Base-by-base conservation (phyloP, 805 yeast species). In the Millerozyma miso region DNA sequence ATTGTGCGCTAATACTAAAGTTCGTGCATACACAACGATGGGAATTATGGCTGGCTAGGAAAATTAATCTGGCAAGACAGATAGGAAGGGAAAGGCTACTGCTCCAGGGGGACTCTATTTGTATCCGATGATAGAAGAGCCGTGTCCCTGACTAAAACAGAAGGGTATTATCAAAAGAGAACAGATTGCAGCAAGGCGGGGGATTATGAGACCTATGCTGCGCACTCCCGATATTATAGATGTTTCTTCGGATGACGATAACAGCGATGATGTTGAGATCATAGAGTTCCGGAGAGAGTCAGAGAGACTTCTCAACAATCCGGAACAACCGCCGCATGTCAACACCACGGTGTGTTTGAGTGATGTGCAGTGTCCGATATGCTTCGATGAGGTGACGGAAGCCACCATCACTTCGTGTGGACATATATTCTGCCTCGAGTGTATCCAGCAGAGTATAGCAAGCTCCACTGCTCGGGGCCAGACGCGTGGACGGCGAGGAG, bases 351-450 rank as follows among this genome's bases (percentile, higher is more conserved):
- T 69, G 51, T 60, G 57, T 37, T 53, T 70, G 20, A 53, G 58
- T 17, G 69, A 67, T 37, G 53, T 65, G 16, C 66, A 68, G 47
- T 70, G 76, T 45, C 76, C 76, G 18, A 65, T 70, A 26, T 70
- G 76, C 50, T 69, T 70, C 44, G 76, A 70, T 47, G 56, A 61
- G n/a, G 53, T 70, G 39, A 55, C 58, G 4, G 57, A 51, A 40
- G 74, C 74, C 38, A 67, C 74, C 37, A 58, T 64, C 34, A 69
- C 74, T 0, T 54, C 65, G 1, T 70, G 76, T 48, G 76, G 76
- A 14, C 76, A 70, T 45, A 54, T 70, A 3, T 70, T 66, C 50
- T 70, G 76, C 42, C 50, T 70, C 7, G 72, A 67, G 31, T 70
- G 76, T 47, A 58, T 70, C 14, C 73, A 64, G 50, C 66, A 62